Conservation (phyloP, 306 rosid species). For the Sicyos edulis region DNA sequence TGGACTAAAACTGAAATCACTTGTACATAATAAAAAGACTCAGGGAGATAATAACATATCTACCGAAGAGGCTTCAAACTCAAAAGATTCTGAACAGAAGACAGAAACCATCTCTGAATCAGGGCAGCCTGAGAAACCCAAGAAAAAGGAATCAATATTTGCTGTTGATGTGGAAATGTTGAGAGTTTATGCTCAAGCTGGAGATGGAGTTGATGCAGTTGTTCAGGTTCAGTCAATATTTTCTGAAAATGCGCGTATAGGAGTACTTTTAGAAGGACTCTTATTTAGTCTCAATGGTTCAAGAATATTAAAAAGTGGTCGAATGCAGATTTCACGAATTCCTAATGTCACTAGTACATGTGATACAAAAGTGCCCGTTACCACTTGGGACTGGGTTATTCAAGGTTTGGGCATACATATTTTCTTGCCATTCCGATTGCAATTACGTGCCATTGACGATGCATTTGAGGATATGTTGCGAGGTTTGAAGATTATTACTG, state of each 20-base stretch:
- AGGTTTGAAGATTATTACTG: constrained; percentile 68
- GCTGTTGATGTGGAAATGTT: constrained; percentile 91
- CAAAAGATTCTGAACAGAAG: constrained; percentile 43
- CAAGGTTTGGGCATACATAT: constrained; percentile 91
- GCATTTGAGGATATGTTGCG: constrained; percentile 90
- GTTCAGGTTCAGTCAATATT: constrained; percentile 93
- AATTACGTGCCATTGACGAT: constrained; percentile 97
- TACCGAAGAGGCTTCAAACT: constrained; percentile 33
- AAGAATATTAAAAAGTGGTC: constrained; percentile 75
- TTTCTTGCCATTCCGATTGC: constrained; percentile 83
- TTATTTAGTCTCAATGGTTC: constrained; percentile 68
- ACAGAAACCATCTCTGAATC: constrained; percentile 45
- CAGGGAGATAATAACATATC: constrained; percentile 40
- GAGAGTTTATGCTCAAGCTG: constrained; percentile 72
- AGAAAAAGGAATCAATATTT: constrained; percentile 82
- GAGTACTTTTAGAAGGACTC: constrained; percentile 96
- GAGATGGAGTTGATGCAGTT: constrained; percentile 90
- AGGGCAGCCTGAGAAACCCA: constrained; percentile 55
- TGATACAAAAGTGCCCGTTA: constrained; percentile 41
- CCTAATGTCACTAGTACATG: constrained; percentile 53
- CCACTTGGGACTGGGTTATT: constrained; percentile 91
- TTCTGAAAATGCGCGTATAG: constrained; percentile 95
- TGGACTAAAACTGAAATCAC: constrained; percentile 60
- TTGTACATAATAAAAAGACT: constrained; percentile 65
- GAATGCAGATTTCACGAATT: constrained; percentile 95